Evolutionary conservation across 2,329 filamentous ascomycete genomes (phyloP).

Genomic region (Colletotrichum acutatum): DNA sequence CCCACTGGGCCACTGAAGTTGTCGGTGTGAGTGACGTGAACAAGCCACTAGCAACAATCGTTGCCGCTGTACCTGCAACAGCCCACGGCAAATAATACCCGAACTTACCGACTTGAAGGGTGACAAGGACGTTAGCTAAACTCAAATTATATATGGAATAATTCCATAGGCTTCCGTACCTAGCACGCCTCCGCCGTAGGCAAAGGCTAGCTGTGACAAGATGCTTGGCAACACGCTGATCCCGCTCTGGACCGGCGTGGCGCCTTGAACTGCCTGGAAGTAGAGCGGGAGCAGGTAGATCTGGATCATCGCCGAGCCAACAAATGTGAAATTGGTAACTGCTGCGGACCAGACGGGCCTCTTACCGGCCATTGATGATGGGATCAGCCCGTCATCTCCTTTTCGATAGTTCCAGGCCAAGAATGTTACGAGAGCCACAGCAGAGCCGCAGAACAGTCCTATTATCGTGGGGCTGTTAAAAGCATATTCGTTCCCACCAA

Average conservation of each 20-base stretch:
- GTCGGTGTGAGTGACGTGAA: slow-evolving; percentile 32
- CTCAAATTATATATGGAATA: background rate
- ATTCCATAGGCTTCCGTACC: slow-evolving; percentile 36
- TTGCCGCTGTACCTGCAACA: slow-evolving; percentile 18
- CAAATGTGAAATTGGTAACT: slow-evolving; percentile 50
- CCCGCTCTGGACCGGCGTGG: slow-evolving; percentile 46
- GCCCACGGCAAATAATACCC: slow-evolving; percentile 37
- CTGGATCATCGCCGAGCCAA: slow-evolving; percentile 29
- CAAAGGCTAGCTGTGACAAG: slow-evolving; percentile 39
- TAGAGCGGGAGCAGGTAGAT: slow-evolving; percentile 49
- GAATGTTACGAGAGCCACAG: slow-evolving; percentile 37
- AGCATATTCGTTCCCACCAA: slow-evolving; percentile 43
- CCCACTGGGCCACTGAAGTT: slow-evolving; percentile 31
- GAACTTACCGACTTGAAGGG: slow-evolving; percentile 22
- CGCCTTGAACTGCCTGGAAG: slow-evolving; percentile 44
- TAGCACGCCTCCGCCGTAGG: slow-evolving; percentile 38
- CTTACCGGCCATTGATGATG: slow-evolving; percentile 35
- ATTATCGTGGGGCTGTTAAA: slow-evolving; percentile 42
- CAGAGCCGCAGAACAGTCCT: slow-evolving; percentile 39
- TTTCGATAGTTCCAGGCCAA: slow-evolving; percentile 38
- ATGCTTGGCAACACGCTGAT: slow-evolving; percentile 46
- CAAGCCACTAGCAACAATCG: slow-evolving; percentile 32
- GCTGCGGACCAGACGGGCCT: slow-evolving; percentile 46
- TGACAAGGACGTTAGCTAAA: background rate
- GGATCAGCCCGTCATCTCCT: slow-evolving; percentile 42